Evolutionary conservation across 345 rosid genomes (phyloP).

Genomic region (Cardamine resedifolia): DNA sequence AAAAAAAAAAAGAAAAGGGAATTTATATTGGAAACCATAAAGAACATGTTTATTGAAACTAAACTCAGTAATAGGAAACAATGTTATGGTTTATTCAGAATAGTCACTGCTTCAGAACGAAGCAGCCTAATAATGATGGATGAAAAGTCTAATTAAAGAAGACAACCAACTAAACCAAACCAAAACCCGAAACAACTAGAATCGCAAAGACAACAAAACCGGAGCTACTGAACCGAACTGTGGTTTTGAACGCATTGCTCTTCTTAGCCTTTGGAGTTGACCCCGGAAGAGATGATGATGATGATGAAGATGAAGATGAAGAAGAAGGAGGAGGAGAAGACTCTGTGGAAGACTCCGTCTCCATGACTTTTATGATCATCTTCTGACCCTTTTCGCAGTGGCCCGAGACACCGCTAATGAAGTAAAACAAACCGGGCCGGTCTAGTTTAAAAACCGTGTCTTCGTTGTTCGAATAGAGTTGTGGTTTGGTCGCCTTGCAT

Average conservation of each 20-base stretch:
- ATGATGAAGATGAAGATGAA: slow-evolving; percentile 1
- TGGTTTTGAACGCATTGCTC: slow-evolving; percentile 28
- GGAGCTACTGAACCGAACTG: slow-evolving; percentile 11
- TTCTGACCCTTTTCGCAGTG: slow-evolving; percentile 66
- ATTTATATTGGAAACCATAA: neutral
- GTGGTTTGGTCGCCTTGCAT: slow-evolving; percentile 51
- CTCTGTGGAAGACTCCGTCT: slow-evolving; percentile 29
- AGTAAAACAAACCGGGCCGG: slow-evolving; percentile 57
- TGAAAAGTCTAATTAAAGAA: neutral
- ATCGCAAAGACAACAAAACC: slow-evolving; percentile 16
- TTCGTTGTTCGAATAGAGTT: slow-evolving; percentile 57
- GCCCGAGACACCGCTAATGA: slow-evolving; percentile 60
- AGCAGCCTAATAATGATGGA: neutral
- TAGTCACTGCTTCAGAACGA: slow-evolving; percentile 3
- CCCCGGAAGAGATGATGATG: slow-evolving; percentile 21
- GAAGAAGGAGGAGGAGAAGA: slow-evolving; percentile 34
- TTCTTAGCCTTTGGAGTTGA: slow-evolving; percentile 29
- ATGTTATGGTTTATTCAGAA: neutral
- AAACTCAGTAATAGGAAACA: neutral
- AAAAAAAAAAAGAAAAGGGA: no score
- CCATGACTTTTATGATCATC: slow-evolving; percentile 72
- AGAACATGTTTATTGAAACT: neutral
- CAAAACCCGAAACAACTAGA: slow-evolving; percentile 24
- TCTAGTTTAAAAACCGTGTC: slow-evolving; percentile 46
- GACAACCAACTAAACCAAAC: slow-evolving; percentile 21